Percentiles rank a stretch among this genome's conserved stretches.
phyloP scores from a whole-genome alignment of 2,329 filamentous ascomycete species.

The Proliferodiscus dingleyae region DNA sequence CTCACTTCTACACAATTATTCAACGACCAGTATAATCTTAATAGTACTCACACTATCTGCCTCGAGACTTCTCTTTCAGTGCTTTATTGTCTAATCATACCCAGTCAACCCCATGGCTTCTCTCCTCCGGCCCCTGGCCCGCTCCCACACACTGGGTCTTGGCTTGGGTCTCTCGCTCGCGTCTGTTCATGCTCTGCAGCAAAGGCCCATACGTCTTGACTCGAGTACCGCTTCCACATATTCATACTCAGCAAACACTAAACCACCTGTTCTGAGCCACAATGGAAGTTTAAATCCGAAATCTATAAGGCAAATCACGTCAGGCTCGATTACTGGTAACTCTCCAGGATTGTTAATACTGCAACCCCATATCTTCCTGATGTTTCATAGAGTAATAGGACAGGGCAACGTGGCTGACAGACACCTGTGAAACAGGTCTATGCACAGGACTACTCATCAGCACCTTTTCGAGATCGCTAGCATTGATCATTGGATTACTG shows the following conservation, averaged over 20 bases:
- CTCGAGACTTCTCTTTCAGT: too few relatives aligned
- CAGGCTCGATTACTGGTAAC: constrained; percentile 29
- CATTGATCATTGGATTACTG: constrained; percentile 60
- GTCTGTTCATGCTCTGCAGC: constrained; percentile 27
- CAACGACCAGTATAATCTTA: too few relatives aligned
- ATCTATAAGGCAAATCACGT: constrained; percentile 30
- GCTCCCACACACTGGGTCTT: constrained; percentile 30
- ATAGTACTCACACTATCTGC: too few relatives aligned
- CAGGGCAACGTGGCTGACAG: neutral
- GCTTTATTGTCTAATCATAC: too few relatives aligned
- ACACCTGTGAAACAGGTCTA: constrained; percentile 13
- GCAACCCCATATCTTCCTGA: too few relatives aligned
- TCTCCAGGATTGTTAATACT: neutral
- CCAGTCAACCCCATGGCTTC: constrained; percentile 29
- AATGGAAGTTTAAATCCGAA: constrained; percentile 22
- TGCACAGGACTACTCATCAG: constrained; percentile 50
- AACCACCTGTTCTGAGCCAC: constrained; percentile 17
- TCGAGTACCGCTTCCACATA: constrained; percentile 11
- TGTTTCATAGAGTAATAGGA: too few relatives aligned
- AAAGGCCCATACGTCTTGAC: constrained; percentile 32
- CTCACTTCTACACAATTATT: too few relatives aligned
- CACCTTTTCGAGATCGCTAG: constrained; percentile 66
- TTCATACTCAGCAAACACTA: constrained; percentile 28
- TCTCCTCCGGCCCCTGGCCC: constrained; percentile 28
- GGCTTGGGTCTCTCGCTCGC: constrained; percentile 35